Conservation (phyloP, 805 yeast genomes). For the Candida suzukii region DNA sequence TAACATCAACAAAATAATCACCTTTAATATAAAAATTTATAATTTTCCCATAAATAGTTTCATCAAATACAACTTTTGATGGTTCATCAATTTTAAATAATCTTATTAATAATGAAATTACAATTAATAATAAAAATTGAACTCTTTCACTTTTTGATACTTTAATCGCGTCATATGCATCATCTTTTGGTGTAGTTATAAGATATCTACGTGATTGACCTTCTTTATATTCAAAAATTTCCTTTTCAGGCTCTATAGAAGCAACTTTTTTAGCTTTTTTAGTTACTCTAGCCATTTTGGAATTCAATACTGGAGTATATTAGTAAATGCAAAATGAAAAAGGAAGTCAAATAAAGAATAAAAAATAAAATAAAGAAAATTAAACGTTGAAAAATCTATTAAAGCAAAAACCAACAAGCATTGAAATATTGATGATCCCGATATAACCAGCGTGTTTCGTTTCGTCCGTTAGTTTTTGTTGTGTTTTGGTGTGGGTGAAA, state of each 20-base stretch:
- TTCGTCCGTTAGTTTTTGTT: too few relatives aligned
- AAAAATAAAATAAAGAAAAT: too few relatives aligned
- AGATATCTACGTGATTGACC: conserved; percentile 1
- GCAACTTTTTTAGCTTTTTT: not conserved
- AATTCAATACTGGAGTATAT: too few relatives aligned
- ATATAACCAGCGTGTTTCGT: too few relatives aligned
- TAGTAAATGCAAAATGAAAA: too few relatives aligned
- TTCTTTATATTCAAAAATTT: not conserved
- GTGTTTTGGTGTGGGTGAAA: too few relatives aligned
- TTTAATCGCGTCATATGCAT: not conserved
- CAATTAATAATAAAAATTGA: conserved; percentile 8
- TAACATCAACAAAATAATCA: conserved; percentile 62
- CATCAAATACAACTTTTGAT: conserved; percentile 80
- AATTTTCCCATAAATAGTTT: conserved; percentile 86
- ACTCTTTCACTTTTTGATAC: conserved; percentile 9
- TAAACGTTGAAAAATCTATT: too few relatives aligned
- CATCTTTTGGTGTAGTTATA: not conserved
- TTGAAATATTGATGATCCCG: too few relatives aligned
- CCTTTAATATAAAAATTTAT: conserved; percentile 72
- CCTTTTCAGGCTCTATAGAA: not conserved
- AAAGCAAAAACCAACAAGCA: too few relatives aligned
- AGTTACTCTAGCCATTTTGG: not conserved
- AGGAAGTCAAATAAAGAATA: too few relatives aligned
- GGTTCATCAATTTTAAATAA: conserved; percentile 55
- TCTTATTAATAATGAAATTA: conserved; percentile 48